phyloP scores from a whole-genome alignment of 2,329 filamentous ascomycete species.

The Colletotrichum tanaceti region DNA sequence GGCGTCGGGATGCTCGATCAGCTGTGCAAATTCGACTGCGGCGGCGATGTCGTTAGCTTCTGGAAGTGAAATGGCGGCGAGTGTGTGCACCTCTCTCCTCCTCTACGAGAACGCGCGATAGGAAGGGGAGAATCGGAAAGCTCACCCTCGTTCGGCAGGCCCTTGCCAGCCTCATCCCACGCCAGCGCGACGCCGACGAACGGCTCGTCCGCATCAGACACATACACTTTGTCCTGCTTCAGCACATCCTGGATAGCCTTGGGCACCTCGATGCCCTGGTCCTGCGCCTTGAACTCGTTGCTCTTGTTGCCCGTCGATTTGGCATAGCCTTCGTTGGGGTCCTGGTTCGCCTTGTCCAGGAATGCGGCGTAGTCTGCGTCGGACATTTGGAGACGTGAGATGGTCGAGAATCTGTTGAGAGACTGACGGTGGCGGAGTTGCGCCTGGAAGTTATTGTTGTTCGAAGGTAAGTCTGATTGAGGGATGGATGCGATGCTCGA shows the following conservation, averaged over 20 bases:
- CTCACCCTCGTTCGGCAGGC: conserved; percentile 72
- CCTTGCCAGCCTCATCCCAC: conserved; percentile 64
- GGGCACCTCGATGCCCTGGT: conserved; percentile 70
- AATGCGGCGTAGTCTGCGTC: conserved; percentile 89
- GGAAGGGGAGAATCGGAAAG: conserved; percentile 33
- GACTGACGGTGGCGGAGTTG: background rate
- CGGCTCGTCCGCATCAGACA: conserved; percentile 86
- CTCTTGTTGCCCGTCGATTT: conserved; percentile 44
- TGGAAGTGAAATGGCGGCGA: background rate
- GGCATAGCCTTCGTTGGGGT: conserved; percentile 71
- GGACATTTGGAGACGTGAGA: conserved; percentile 64
- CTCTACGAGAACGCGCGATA: background rate
- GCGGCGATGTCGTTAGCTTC: background rate
- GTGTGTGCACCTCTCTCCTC: background rate
- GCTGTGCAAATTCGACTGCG: conserved; percentile 68
- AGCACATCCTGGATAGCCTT: conserved; percentile 62
- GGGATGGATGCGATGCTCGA: background rate
- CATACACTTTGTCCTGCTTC: conserved; percentile 73
- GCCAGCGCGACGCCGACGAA: conserved; percentile 81
- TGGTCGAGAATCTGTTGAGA: conserved; percentile 41
- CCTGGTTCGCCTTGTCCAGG: conserved; percentile 86
- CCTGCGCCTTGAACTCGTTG: conserved; percentile 62
- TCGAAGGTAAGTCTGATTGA: background rate
- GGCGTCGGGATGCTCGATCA: conserved; percentile 70
- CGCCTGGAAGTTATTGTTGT: conserved; percentile 12